Percentiles rank a stretch among this genome's conserved stretches.
Evolutionary conservation across 192 early-diverging fungal species (phyloP).

Genomic region (Gonapodya prolifera): DNA sequence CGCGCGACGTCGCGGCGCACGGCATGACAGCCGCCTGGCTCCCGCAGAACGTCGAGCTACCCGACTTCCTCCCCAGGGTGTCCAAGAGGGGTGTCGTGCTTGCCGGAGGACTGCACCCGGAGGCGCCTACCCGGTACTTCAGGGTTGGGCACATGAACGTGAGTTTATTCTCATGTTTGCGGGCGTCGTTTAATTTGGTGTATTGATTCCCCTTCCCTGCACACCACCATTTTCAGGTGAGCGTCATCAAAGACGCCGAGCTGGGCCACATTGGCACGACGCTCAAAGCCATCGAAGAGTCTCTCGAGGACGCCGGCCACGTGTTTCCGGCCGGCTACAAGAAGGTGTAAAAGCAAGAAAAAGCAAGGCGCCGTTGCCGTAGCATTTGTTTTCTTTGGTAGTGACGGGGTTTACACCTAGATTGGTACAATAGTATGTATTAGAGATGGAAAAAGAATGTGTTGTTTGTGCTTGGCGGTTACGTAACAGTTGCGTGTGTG

Average conservation of each 20-base stretch:
- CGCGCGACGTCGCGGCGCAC: constrained; percentile 45
- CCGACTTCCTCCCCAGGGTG: constrained; percentile 66
- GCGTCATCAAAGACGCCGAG: constrained; percentile 24
- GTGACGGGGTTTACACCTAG: no score
- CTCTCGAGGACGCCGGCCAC: constrained; percentile 37
- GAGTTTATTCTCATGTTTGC: constrained; percentile 35
- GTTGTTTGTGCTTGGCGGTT: no score
- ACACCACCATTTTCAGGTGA: background rate
- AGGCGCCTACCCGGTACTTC: constrained; percentile 81
- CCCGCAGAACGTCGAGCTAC: constrained; percentile 61
- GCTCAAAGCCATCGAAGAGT: constrained; percentile 41
- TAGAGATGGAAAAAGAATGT: no score
- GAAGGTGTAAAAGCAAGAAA: background rate
- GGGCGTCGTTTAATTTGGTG: background rate
- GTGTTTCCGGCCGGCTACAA: constrained; percentile 4
- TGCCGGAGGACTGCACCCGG: constrained; percentile 81
- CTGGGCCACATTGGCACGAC: constrained; percentile 51
- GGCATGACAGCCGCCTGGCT: constrained; percentile 59
- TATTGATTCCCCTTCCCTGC: background rate
- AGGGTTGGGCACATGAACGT: constrained; percentile 88
- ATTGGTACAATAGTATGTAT: no score
- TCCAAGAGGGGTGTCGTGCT: constrained; percentile 70
- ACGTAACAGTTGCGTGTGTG: no score
- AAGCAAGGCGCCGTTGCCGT: no score
- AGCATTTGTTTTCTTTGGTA: no score